A percentile compares a stretch with the other conserved stretches of the same genome.
Evolutionary conservation across 306 rosid genomes (phyloP).

Genomic region (Cucurbita moschata): DNA sequence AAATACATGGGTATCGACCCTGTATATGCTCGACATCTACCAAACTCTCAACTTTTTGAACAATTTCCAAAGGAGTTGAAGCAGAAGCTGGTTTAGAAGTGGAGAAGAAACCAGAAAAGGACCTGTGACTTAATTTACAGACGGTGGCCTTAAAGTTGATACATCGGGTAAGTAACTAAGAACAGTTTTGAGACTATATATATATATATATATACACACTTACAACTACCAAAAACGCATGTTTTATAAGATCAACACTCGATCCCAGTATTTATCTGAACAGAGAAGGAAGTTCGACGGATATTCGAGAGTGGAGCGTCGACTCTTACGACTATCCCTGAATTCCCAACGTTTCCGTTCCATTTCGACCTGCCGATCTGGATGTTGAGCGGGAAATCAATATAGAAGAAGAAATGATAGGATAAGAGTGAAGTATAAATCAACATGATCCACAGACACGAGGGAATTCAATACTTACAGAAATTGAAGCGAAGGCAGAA

Average conservation of each 20-base stretch:
- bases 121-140: background rate
- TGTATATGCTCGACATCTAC: no score
- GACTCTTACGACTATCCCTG: conserved; percentile 65
- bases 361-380: conserved; percentile 97
- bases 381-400: background rate
- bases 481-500: conserved; percentile 74
- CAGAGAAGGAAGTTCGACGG: conserved; percentile 68
- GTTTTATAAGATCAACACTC: conserved; percentile 34
- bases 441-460: background rate
- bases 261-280: conserved; percentile 81
- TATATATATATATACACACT: conserved; percentile 64
- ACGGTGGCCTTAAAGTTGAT: background rate
- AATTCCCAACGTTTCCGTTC: conserved; percentile 87
- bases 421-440: background rate
- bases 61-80: background rate
- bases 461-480: conserved; percentile 35
- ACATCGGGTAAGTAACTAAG: background rate
- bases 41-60: no score
- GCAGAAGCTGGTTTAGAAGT: background rate
- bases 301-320: conserved; percentile 58
- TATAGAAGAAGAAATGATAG: background rate
- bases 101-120: background rate
- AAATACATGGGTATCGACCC: no score
- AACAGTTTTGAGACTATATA: conserved; percentile 22
- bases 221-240: conserved; percentile 13